Base-by-base conservation (phyloP, 345 rosid species). In the Anastatica hierochuntica region DNA sequence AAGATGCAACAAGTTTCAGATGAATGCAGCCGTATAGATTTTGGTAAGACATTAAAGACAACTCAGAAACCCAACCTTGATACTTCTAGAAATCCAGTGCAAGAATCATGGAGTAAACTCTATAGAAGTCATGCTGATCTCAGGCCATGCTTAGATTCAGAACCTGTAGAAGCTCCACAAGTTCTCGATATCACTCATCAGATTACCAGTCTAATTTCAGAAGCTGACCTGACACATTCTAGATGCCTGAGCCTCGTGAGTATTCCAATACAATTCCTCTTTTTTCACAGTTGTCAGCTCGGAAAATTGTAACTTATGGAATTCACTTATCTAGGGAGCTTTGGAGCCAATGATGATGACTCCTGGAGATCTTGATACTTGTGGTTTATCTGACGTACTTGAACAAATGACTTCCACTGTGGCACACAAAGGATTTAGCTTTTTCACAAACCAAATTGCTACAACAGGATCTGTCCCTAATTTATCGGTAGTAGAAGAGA, bases 1-100 rank as follows among this genome's bases (percentile, higher is more conserved):
- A 67, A 75, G 67, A 76, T 68, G 41, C 73, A 62, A 68, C 83
- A 75, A 39, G 58, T 77, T 59, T 77, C 80, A 83, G 98, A 88
- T 67, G 85, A 92, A 70, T 83, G 97, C 62, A 88, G 97, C 67
- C 79, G 90, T 38, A 64, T 92, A 67, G 84, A 73, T 71, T 77
- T 83, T 52, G 74, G 67, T 49, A 67, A 49, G 68, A 74, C 49
- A 53, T 37, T 60, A 63, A 58, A 66, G 53, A 41, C 56, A 10
- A 14, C 51, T 47, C 56, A 61, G 72, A 67, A 74, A 33, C n/a
- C 17, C 26, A 67, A 35, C 15, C 37, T 63, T 60, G 40, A 21
- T 35, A 31, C 49, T 23, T 62, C 52, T 12, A 66, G 55, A 56
- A 39, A 74, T 65, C 33, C 56, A 9, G 95, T 83, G 27, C 81